Conservation (phyloP, 768 basidiomycete species). For the Tubosaeta sp. region DNA sequence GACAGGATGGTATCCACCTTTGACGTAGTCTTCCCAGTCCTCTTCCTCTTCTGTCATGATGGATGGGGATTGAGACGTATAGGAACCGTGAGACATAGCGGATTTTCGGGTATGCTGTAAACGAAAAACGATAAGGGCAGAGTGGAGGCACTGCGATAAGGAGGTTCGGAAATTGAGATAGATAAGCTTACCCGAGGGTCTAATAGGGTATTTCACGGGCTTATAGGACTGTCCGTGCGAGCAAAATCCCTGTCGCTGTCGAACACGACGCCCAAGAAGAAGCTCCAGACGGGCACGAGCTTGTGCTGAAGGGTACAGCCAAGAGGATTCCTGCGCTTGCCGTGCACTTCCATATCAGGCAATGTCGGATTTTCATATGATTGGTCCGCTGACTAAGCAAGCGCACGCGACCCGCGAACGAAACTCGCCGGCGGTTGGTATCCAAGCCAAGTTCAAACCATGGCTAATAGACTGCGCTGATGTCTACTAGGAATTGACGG, state of each 20-base stretch:
- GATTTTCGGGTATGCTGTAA: slow-evolving; percentile 34
- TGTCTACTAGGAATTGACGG: neutral
- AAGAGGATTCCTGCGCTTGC: slow-evolving; percentile 5
- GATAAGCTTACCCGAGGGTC: slow-evolving; percentile 29
- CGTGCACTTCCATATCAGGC: slow-evolving; percentile 16
- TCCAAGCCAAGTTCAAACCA: no score
- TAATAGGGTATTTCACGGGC: slow-evolving; percentile 23
- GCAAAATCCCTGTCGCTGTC: neutral
- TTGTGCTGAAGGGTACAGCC: slow-evolving; percentile 2
- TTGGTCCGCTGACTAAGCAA: slow-evolving; percentile 29
- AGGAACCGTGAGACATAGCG: slow-evolving; percentile 68
- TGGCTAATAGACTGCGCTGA: neutral
- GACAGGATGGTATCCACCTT: slow-evolving; percentile 87
- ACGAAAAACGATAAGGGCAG: slow-evolving; percentile 30
- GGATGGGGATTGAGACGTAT: slow-evolving; percentile 68
- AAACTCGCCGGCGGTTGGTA: no score
- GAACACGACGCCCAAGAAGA: neutral
- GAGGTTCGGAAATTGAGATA: slow-evolving; percentile 23
- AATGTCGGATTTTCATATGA: slow-evolving; percentile 22
- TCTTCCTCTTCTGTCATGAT: slow-evolving; percentile 91
- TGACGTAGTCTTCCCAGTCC: slow-evolving; percentile 86
- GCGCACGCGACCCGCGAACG: slow-evolving; percentile 18
- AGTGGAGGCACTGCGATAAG: slow-evolving; percentile 28
- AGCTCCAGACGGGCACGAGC: neutral
- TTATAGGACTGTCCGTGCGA: neutral